phyloP scores from a whole-genome alignment of 208 protist genomes.

The Trypanosoma theileri region DNA sequence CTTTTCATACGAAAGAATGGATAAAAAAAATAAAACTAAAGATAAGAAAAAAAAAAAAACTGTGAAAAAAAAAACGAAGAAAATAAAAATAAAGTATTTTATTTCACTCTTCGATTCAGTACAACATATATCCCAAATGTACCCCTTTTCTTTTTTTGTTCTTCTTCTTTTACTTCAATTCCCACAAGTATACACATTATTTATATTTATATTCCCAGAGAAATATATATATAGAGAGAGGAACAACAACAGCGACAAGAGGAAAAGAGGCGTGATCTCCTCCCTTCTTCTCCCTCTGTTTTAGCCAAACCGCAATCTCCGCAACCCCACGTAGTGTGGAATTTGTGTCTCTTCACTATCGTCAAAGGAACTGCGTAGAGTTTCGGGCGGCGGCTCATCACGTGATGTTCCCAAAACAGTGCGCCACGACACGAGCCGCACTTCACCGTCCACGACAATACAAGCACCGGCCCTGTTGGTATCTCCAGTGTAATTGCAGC shows the following conservation, averaged over 20 bases:
- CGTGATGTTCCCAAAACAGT: too few relatives aligned
- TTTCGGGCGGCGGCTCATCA: not conserved
- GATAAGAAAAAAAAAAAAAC: not conserved
- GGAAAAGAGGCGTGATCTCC: not conserved
- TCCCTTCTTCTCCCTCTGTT: not conserved
- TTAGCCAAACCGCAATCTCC: not conserved
- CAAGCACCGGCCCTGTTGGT: constrained; percentile 43
- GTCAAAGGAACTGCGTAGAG: too few relatives aligned
- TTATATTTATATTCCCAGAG: too few relatives aligned
- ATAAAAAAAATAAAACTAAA: constrained; percentile 9
- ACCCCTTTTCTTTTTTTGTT: too few relatives aligned
- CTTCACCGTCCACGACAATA: constrained; percentile 24
- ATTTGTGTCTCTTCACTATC: too few relatives aligned
- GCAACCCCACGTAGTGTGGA: not conserved
- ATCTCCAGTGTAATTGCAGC: constrained; percentile 33
- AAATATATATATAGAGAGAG: constrained; percentile 15
- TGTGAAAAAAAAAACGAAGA: constrained; percentile 2
- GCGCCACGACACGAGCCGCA: constrained; percentile 43
- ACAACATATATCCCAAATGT: too few relatives aligned
- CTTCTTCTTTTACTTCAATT: too few relatives aligned
- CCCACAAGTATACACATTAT: too few relatives aligned
- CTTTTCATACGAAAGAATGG: not conserved
- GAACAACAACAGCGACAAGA: not conserved
- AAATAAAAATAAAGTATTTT: constrained; percentile 9
- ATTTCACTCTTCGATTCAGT: not conserved